Conservation (phyloP, 2,329 filamentous ascomycete species). For the Ascochyta koolunga region DNA sequence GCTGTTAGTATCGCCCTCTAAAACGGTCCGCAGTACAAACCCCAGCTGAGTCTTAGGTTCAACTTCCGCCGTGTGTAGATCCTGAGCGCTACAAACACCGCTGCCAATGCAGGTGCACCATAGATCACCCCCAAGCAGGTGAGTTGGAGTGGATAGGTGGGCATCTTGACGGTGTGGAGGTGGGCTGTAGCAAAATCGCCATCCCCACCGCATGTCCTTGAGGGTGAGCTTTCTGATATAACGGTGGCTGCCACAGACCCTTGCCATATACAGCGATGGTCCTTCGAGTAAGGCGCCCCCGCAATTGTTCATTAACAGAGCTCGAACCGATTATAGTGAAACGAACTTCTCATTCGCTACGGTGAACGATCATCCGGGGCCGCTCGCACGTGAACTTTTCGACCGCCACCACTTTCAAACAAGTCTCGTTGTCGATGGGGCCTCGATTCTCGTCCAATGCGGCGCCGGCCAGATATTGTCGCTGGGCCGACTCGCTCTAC, state of each 20-base stretch:
- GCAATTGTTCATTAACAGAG: constrained; percentile 14
- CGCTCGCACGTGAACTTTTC: constrained; percentile 7
- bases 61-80: constrained; percentile 48
- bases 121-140: constrained; percentile 47
- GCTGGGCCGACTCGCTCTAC: neutral
- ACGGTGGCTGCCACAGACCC: constrained; percentile 8
- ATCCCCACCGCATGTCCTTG: constrained; percentile 11
- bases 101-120: constrained; percentile 41
- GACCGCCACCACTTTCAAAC: constrained; percentile 4
- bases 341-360: constrained; percentile 11
- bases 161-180: constrained; percentile 39
- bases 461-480: constrained; percentile 3
- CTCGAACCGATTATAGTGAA: constrained; percentile 14
- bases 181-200: constrained; percentile 14
- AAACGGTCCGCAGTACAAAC: constrained; percentile 24
- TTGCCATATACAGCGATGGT: constrained; percentile 5
- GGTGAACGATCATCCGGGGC: constrained; percentile 2
- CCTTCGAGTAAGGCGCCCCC: constrained; percentile 8
- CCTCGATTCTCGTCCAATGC: constrained; percentile 7
- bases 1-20: neutral
- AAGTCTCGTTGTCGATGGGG: neutral
- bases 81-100: constrained; percentile 43
- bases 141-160: constrained; percentile 47
- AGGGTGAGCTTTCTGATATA: constrained; percentile 14
- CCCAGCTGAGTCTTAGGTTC: constrained; percentile 45